Evolutionary conservation across 495 filamentous ascomycete genomes (phyloP), one percentile per base, ranked within the genome.

Genomic region (Lichina pygmaea): DNA sequence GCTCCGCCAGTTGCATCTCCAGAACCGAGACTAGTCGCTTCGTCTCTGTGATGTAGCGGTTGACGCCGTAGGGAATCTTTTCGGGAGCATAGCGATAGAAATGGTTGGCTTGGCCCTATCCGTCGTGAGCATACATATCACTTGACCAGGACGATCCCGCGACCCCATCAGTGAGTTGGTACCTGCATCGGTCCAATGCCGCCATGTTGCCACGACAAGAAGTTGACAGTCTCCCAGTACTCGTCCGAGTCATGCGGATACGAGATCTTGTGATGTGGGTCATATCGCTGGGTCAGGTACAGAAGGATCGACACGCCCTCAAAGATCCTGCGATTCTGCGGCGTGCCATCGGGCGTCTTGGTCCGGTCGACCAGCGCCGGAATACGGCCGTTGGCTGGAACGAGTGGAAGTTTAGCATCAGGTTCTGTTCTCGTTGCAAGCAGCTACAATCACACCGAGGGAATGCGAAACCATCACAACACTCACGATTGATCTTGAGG

Each of bases 141-240:
- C 4, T 24, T 24, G 24, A 24, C 1, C 24, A 24, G 4, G 24
- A 24, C 24, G 4, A 24, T 4, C 24, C 24, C 24, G 4, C 24
- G 24, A 24, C 24, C 4, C 2, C 24, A 24, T 24, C 24, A 24
- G 24, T 24, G 24, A 24, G 24, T 24, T 24, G 24, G 10, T 39
- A 39, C 36, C 57, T 93, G 85, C 84, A 92, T 92, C 9, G 86
- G 86, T 3, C 85, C 86, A 6, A 93, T 63, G 17, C 85, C 85
- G 2, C 78, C 78, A 55, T 80, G 74, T 45, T 71, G 61, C 62
- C 70, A 77, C 56, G 68, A 75, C 54, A 81, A 58, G 85, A 84
- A 94, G 58, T 67, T 81, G 58, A 72, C 77, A 51, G 74, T 65
- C 58, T 89, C 78, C 58, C 78, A 86, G 56, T 69, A 71, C 56